These are phyloP conservation scores for Botrytis squamosa DNA, from an alignment of 2,329 filamentous ascomycete species.

Conservation along the genomic window DNA sequence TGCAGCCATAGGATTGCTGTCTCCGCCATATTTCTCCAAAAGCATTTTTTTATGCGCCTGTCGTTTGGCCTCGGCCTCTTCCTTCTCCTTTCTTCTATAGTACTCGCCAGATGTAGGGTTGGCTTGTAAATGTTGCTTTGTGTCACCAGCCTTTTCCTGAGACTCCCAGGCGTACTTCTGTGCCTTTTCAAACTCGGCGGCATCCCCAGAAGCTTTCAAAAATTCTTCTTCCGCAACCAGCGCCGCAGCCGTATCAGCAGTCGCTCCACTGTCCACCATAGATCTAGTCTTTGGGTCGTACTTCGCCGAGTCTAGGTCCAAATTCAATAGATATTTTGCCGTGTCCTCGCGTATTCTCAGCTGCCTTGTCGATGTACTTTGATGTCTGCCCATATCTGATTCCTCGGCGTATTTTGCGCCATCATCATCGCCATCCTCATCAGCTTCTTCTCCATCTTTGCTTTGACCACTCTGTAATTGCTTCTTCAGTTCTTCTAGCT, in stretches of 20 bases:
- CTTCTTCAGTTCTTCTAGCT: slow-evolving; percentile 72
- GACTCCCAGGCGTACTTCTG: slow-evolving; percentile 93
- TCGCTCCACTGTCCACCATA: slow-evolving; percentile 82
- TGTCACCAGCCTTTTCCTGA: slow-evolving; percentile 77
- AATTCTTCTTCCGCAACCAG: slow-evolving; percentile 93
- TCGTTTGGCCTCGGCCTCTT: slow-evolving; percentile 69
- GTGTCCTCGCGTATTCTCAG: slow-evolving; percentile 93
- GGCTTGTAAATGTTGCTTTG: slow-evolving; percentile 85
- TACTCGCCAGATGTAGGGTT: slow-evolving; percentile 94
- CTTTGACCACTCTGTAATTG: slow-evolving; percentile 48
- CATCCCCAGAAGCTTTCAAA: slow-evolving; percentile 83
- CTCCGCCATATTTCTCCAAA: slow-evolving; percentile 78
- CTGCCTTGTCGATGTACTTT: slow-evolving; percentile 86
- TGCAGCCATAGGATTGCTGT: slow-evolving; percentile 57
- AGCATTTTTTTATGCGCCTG: slow-evolving; percentile 68
- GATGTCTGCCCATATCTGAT: slow-evolving; percentile 92
- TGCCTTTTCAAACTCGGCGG: slow-evolving; percentile 86
- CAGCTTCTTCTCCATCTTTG: slow-evolving; percentile 51
- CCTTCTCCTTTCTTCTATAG: slow-evolving; percentile 73
- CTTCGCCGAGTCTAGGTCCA: slow-evolving; percentile 93
- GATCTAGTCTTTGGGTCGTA: slow-evolving; percentile 96
- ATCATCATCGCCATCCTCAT: slow-evolving; percentile 55
- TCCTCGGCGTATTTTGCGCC: slow-evolving; percentile 83
- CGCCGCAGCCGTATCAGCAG: slow-evolving; percentile 74
- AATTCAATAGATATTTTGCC: slow-evolving; percentile 91